Evolutionary conservation across 345 rosid species (phyloP), one percentile per base, ranked within the genome.

Genomic region (Dipteronia dyeriana): DNA sequence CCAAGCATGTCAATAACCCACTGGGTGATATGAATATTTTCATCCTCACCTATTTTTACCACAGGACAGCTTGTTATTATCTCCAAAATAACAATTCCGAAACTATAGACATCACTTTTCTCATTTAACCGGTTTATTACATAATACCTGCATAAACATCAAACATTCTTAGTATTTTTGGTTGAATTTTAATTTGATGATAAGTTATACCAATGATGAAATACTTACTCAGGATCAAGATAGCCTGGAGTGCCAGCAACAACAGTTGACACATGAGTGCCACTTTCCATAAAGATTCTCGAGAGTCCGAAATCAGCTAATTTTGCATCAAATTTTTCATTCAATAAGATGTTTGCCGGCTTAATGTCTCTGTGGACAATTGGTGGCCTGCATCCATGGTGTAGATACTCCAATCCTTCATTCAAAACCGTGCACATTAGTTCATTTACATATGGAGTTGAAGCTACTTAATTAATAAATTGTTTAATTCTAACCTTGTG

Each of bases 231-330:
- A 5, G 84, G 82, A 60, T 83, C 86, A 38, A 86, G 74, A 62
- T 88, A 86, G 3, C 89, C 92, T 13, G 81, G 72, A 1, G 93
- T 88, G 39, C 94, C 91, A 29, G 87, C 85, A 63, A 84, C 82
- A 8, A 43, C 3, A 20, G 92, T 86, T 1, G 89, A 84, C 16
- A 85, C 79, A 69, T 86, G 77, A 73, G 73, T 82, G 13, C 73
- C 76, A 5, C 70, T 77, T 64, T 85, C 88, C 26, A 29, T 79
- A 75, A 85, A 82, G 63, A 64, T 57, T 5, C 76, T 83, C 0
- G 84, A 85, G 2, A 82, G 12, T 0, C 86, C 84, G n/a, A 85
- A 85, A 76, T 83, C 81, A 13, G 81, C 62, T 14, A 85, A 0
- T 23, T 76, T 85, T 7, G 84, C 73, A 29, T 65, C 80, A 26